These are phyloP conservation scores for Albophoma yamanashiensis DNA, from an alignment of 2,329 filamentous ascomycete species.

Conservation along the genomic window DNA sequence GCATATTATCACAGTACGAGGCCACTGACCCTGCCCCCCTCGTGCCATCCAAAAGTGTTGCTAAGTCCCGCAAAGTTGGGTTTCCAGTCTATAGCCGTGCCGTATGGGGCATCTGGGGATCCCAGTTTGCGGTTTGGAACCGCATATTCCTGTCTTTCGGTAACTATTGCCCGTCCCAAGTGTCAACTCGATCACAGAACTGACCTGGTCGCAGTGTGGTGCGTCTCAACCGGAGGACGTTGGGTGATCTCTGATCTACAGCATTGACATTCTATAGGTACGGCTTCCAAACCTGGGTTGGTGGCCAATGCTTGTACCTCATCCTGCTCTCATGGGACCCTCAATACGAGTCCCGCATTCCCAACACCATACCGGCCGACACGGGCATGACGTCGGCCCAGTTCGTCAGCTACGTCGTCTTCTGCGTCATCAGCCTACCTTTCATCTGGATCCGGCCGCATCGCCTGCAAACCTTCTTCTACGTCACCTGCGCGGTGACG, in stretches of 20 bases:
- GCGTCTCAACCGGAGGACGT: not conserved
- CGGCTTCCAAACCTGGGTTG: slow-evolving; percentile 34
- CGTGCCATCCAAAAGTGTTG: not conserved
- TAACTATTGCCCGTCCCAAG: slow-evolving; percentile 9
- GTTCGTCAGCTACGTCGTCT: slow-evolving; percentile 32
- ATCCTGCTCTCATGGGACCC: slow-evolving; percentile 34
- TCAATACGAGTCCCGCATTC: slow-evolving; percentile 28
- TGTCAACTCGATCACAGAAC: not conserved
- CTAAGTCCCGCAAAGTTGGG: slow-evolving; percentile 13
- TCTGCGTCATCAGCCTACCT: slow-evolving; percentile 30
- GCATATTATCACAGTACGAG: slow-evolving; percentile 27
- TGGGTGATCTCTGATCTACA: not conserved
- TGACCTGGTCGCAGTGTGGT: slow-evolving; percentile 10
- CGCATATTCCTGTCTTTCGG: slow-evolving; percentile 29
- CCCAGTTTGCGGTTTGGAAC: slow-evolving; percentile 30
- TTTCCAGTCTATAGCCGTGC: slow-evolving; percentile 28
- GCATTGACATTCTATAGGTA: slow-evolving; percentile 16
- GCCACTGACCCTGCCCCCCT: not conserved
- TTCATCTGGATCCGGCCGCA: slow-evolving; percentile 34
- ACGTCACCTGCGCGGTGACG: slow-evolving; percentile 25
- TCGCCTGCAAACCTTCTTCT: slow-evolving; percentile 29
- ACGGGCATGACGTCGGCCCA: slow-evolving; percentile 33
- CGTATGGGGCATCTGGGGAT: slow-evolving; percentile 30
- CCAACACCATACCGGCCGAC: slow-evolving; percentile 26
- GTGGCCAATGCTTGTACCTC: slow-evolving; percentile 33